These are phyloP conservation scores for Diplodia intermedia DNA, from an alignment of 2,329 filamentous ascomycete species.

Conservation along the genomic window DNA sequence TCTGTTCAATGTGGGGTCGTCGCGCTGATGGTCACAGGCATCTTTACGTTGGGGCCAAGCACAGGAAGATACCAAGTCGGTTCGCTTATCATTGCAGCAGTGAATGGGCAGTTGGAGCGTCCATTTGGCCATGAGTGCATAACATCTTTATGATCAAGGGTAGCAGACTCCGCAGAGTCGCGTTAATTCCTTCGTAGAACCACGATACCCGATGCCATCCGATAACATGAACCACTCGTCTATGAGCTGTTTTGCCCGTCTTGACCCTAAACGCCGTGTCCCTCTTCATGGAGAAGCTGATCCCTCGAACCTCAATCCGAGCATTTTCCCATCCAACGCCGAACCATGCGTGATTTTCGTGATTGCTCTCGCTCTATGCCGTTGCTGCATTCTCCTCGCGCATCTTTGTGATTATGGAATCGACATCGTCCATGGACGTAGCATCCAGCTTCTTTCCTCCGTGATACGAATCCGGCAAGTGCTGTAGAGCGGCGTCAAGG, in stretches of 20 bases:
- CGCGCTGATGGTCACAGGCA: constrained; percentile 18
- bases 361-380: constrained; percentile 14
- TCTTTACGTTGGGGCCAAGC: not conserved
- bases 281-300: not conserved
- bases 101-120: too few species aligned
- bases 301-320: not conserved
- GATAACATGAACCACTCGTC: constrained; percentile 12
- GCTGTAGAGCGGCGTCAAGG: constrained; percentile 69
- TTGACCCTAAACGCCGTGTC: constrained; percentile 14
- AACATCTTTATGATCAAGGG: not conserved
- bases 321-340: constrained; percentile 31
- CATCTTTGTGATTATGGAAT: constrained; percentile 73
- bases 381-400: constrained; percentile 51
- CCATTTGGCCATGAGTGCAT: not conserved
- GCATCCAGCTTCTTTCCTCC: constrained; percentile 68
- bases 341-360: constrained; percentile 4
- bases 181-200: constrained; percentile 17
- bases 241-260: constrained; percentile 7
- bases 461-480: constrained; percentile 68
- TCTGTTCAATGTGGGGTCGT: not conserved
- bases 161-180: constrained; percentile 4
- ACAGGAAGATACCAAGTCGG: not conserved
- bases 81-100: too few species aligned
- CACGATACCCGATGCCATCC: constrained; percentile 28
- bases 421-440: constrained; percentile 83